Conservation (phyloP, 441 rosid species). For the Raphanus hybrid region DNA sequence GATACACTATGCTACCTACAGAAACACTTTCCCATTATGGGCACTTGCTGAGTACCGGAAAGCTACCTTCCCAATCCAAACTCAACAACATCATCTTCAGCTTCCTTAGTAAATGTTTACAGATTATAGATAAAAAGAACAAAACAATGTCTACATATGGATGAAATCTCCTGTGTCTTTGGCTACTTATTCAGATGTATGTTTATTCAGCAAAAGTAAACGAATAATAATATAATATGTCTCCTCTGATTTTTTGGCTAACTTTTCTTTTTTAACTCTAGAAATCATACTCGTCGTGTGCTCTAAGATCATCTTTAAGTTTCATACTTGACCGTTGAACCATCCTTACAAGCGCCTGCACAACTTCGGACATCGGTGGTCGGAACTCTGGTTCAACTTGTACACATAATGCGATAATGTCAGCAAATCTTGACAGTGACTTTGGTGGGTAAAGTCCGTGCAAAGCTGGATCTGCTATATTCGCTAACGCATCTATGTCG, state of each 20-base stretch:
- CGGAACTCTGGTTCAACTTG: constrained; percentile 85
- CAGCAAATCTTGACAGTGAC: constrained; percentile 86
- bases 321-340: constrained; percentile 72
- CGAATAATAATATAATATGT: background rate
- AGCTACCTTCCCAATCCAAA: constrained; percentile 3
- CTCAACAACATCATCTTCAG: background rate
- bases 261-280: background rate
- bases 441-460: constrained; percentile 92
- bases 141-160: background rate
- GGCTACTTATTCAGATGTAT: too few species aligned
- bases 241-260: background rate
- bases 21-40: constrained; percentile 42
- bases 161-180: background rate
- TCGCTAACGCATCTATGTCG: constrained; percentile 74
- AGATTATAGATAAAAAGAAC: background rate
- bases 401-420: constrained; percentile 76
- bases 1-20: constrained; percentile 33
- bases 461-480: constrained; percentile 92
- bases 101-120: background rate
- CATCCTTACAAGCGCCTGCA: constrained; percentile 64
- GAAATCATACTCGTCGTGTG: constrained; percentile 32
- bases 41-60: constrained; percentile 39
- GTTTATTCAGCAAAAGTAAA: background rate
- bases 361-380: constrained; percentile 93
- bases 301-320: constrained; percentile 53